Evolutionary conservation across 2,329 filamentous ascomycete species (phyloP).

Genomic region (Cladosporium sp.): DNA sequence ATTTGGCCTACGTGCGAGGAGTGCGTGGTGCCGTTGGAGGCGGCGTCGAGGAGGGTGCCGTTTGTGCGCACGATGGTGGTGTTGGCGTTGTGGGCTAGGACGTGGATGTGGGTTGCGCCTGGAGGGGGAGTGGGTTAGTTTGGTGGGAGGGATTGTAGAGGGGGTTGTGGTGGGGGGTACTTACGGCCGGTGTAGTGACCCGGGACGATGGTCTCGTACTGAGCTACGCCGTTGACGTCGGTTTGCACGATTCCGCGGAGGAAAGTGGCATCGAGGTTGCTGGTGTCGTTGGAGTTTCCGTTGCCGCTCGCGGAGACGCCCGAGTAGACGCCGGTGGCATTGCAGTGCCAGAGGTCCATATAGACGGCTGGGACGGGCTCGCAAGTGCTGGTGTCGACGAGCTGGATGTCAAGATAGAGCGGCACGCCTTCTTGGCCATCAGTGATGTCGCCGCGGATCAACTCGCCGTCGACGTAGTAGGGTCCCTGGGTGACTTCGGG

Average conservation of each 20-base stretch:
- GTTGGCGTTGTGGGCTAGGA: constrained; percentile 28
- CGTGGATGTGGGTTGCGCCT: constrained; percentile 36
- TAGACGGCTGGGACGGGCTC: constrained; percentile 36
- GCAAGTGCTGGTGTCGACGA: constrained; percentile 40
- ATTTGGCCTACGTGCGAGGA: constrained; percentile 59
- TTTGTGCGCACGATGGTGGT: constrained; percentile 38
- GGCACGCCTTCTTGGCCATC: constrained; percentile 38
- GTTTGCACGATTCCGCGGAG: constrained; percentile 38
- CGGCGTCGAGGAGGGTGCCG: constrained; percentile 49
- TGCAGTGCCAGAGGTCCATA: constrained; percentile 43
- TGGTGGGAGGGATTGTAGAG: too few relatives aligned
- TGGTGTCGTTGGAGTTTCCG: constrained; percentile 37
- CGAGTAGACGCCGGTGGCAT: constrained; percentile 43
- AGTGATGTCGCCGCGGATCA: constrained; percentile 35
- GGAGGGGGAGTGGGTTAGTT: background rate
- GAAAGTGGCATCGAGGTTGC: constrained; percentile 33
- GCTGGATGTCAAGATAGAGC: constrained; percentile 39
- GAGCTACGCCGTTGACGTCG: constrained; percentile 33
- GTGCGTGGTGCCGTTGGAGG: constrained; percentile 46
- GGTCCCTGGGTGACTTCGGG: constrained; percentile 24
- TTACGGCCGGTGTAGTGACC: constrained; percentile 37
- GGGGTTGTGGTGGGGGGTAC: background rate
- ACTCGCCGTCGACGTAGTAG: constrained; percentile 33
- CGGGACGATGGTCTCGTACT: constrained; percentile 36
- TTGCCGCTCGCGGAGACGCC: constrained; percentile 27